Conservation (phyloP, 495 filamentous ascomycete species). For the Achaetomiella virescens region DNA sequence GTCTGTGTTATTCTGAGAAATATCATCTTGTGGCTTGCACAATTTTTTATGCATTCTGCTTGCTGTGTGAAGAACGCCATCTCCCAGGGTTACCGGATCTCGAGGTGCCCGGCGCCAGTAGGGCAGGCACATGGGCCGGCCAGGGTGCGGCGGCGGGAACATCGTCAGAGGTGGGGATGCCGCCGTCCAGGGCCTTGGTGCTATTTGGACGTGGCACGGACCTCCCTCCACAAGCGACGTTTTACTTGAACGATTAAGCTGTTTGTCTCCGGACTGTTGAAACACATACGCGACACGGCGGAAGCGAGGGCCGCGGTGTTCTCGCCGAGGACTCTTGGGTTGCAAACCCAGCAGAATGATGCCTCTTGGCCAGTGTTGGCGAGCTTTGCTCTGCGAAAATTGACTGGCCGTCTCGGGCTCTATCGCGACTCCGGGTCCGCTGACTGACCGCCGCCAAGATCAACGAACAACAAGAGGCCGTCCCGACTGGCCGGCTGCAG, state of each 20-base stretch:
- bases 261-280: no score
- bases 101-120: neutral
- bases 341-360: neutral
- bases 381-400: neutral
- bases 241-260: no score
- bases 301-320: neutral
- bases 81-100: neutral
- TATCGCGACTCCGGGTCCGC: conserved; percentile 7
- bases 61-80: neutral
- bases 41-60: no score
- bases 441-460: conserved; percentile 2
- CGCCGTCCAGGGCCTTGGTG: neutral
- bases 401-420: neutral
- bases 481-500: neutral
- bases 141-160: neutral
- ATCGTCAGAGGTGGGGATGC: neutral
- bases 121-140: neutral
- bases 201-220: neutral
- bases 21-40: no score
- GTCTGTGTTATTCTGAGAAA: no score
- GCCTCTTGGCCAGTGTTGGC: neutral
- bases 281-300: neutral
- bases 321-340: neutral
- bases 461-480: neutral
- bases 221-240: neutral